Conservation (phyloP, 106 monocot species). For the Allium cepa region DNA sequence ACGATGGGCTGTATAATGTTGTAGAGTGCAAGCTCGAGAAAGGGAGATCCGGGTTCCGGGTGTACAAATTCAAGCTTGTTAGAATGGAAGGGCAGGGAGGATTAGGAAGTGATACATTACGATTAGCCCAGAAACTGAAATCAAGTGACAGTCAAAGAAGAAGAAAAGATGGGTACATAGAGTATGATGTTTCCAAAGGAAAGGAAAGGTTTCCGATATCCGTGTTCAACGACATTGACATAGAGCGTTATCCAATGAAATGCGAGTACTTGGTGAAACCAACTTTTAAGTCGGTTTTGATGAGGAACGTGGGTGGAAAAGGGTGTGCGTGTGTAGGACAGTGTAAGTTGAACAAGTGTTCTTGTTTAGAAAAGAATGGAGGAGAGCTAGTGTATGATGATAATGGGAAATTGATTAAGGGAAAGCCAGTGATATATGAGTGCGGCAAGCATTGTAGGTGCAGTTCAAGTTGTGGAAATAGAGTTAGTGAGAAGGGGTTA, state of each 20-base stretch:
- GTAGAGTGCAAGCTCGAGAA: conserved; percentile 9
- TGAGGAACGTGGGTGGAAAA: not conserved
- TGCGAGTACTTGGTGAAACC: conserved; percentile 41
- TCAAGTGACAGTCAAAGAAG: not conserved
- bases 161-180: conserved; percentile 28
- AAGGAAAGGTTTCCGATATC: conserved; percentile 38
- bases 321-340: conserved; percentile 32
- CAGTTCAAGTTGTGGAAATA: conserved; percentile 34
- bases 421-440: conserved; percentile 53
- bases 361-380: conserved; percentile 40
- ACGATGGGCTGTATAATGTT: conserved; percentile 37
- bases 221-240: conserved; percentile 55
- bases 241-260: conserved; percentile 25
- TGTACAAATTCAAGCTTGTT: conserved; percentile 32
- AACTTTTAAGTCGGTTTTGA: conserved; percentile 7
- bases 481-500: conserved; percentile 49
- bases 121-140: conserved; percentile 32
- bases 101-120: conserved; percentile 12
- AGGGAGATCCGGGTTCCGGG: conserved; percentile 27
- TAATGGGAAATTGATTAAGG: conserved; percentile 41
- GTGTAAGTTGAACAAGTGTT: conserved; percentile 24
- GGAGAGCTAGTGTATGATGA: conserved; percentile 44
- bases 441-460: conserved; percentile 52
- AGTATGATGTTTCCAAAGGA: conserved; percentile 37
- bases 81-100: conserved; percentile 22